Percentiles rank a stretch among this genome's conserved stretches.
Conservation (phyloP, 2,329 filamentous ascomycete species). For the Dryadomyces quercivorus region DNA sequence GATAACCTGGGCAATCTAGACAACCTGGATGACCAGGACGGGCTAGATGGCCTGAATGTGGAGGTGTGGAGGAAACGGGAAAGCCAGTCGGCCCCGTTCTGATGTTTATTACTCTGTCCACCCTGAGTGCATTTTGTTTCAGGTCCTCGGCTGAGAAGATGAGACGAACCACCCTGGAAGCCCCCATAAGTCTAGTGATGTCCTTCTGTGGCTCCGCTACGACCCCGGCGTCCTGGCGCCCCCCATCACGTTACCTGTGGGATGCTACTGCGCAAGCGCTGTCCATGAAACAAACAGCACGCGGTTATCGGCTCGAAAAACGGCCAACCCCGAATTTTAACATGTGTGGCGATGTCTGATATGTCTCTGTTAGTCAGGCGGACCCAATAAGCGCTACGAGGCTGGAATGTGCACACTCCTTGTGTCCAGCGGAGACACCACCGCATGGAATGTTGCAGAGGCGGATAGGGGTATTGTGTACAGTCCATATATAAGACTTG, state of each 20-base stretch:
- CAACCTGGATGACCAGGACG: too few species aligned
- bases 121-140: too few species aligned
- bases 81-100: too few species aligned
- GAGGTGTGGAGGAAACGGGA: too few species aligned
- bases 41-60: too few species aligned
- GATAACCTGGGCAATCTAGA: too few species aligned
- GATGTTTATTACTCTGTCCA: too few species aligned
- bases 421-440: too few species aligned
- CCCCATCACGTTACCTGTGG: not conserved
- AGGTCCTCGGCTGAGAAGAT: not conserved
- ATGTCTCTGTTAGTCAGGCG: not conserved
- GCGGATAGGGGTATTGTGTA: not conserved
- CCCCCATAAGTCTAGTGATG: not conserved
- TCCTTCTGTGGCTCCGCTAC: not conserved
- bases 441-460: not conserved
- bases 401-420: too few species aligned
- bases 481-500: not conserved
- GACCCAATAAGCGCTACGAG: too few species aligned
- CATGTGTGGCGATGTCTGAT: not conserved
- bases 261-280: not conserved
- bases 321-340: not conserved
- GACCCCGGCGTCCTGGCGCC: not conserved
- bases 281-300: constrained; percentile 2
- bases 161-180: not conserved
- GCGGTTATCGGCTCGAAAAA: not conserved